These are phyloP conservation scores for Candida pseudoglaebosa DNA, from an alignment of 805 yeast genomes.

Conservation along the genomic window DNA sequence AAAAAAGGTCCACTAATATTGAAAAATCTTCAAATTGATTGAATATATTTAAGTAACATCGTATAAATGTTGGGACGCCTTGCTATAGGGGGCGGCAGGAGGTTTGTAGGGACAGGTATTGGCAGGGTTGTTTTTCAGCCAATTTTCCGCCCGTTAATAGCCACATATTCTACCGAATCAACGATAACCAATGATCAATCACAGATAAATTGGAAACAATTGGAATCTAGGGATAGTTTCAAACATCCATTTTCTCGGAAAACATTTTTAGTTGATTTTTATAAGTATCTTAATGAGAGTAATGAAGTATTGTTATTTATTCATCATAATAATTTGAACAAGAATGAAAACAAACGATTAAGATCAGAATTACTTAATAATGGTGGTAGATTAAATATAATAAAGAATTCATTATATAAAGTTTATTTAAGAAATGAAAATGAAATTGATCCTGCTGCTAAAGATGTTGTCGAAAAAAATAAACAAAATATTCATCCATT, in stretches of 20 bases:
- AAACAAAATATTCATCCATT: constrained; percentile 60
- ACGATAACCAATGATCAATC: too few relatives aligned
- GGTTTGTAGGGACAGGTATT: background rate
- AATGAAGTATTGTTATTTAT: constrained; percentile 71
- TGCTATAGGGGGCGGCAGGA: background rate
- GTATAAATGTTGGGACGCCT: background rate
- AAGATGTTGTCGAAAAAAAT: constrained; percentile 44
- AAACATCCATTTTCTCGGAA: constrained; percentile 74
- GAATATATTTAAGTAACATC: too few relatives aligned
- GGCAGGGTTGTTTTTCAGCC: background rate
- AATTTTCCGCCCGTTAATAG: too few relatives aligned
- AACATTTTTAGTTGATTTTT: constrained; percentile 78
- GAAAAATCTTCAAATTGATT: too few relatives aligned
- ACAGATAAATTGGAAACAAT: constrained; percentile 3
- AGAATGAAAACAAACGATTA: constrained; percentile 60
- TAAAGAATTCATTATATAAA: constrained; percentile 66
- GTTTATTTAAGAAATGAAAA: constrained; percentile 71
- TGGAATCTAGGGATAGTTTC: constrained; percentile 39
- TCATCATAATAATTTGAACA: constrained; percentile 79
- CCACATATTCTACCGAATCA: too few relatives aligned
- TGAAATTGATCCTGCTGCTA: constrained; percentile 70
- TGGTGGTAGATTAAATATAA: constrained; percentile 68
- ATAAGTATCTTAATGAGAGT: constrained; percentile 63
- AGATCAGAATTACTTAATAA: constrained; percentile 57
- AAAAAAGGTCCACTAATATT: too few relatives aligned